These are phyloP conservation scores for Crinitomyces ghanaensis DNA, from an alignment of 805 yeast species.

Conservation along the genomic window DNA sequence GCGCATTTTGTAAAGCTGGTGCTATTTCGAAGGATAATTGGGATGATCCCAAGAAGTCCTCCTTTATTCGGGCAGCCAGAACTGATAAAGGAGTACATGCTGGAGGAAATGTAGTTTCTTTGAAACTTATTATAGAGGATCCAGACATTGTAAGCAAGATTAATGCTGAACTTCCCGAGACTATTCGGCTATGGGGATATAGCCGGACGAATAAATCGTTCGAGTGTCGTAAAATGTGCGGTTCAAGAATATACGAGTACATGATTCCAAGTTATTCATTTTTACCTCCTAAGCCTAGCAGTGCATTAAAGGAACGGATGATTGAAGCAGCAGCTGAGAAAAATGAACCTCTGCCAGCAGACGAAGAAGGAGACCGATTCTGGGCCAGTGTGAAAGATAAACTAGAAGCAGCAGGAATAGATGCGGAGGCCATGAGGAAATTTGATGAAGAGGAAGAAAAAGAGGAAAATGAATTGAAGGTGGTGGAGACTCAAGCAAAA, in stretches of 20 bases:
- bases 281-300: conserved; percentile 77
- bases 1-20: conserved; percentile 75
- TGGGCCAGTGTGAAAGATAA: conserved; percentile 45
- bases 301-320: conserved; percentile 52
- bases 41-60: conserved; percentile 75
- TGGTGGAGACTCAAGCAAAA: conserved; percentile 14
- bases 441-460: conserved; percentile 9
- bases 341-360: conserved; percentile 10
- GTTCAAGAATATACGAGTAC: conserved; percentile 92
- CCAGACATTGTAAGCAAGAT: conserved; percentile 60
- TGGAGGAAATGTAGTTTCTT: conserved; percentile 82
- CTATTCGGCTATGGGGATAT: conserved; percentile 87
- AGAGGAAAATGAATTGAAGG: conserved; percentile 7
- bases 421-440: conserved; percentile 15
- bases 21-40: conserved; percentile 82
- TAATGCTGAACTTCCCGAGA: conserved; percentile 67
- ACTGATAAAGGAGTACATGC: conserved; percentile 98
- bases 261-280: conserved; percentile 84
- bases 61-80: conserved; percentile 49
- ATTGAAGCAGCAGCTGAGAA: conserved; percentile 46
- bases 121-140: conserved; percentile 78
- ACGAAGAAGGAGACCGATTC: conserved; percentile 56
- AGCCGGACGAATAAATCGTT: conserved; percentile 81
- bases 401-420: conserved; percentile 31
- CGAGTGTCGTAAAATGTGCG: conserved; percentile 91